These are phyloP conservation scores for Bidens hawaiensis DNA, from an alignment of 140 eudicot genomes.

Conservation along the genomic window DNA sequence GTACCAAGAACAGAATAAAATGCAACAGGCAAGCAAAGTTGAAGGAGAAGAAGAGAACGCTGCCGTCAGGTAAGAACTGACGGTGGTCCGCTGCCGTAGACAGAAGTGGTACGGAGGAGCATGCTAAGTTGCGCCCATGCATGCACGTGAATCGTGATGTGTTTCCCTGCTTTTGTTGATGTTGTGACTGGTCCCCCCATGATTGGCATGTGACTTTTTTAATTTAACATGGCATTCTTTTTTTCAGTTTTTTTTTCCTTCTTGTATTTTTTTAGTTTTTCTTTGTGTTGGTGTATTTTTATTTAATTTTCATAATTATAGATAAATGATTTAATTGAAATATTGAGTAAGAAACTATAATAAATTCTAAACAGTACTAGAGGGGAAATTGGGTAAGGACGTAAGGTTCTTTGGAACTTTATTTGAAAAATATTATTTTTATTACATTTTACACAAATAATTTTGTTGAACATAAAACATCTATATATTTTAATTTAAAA, in stretches of 20 bases:
- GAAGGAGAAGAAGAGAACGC: constrained; percentile 10
- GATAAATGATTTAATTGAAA: too few species aligned
- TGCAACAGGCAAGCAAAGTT: constrained; percentile 56
- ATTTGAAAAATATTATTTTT: too few species aligned
- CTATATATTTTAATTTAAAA: too few species aligned
- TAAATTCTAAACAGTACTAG: too few species aligned
- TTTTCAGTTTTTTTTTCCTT: neutral
- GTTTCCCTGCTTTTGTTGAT: constrained; percentile 40
- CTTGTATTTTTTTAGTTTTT: neutral
- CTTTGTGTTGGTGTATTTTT: neutral
- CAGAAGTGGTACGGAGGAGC: constrained; percentile 16
- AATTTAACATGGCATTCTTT: constrained; percentile 34
- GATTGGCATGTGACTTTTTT: constrained; percentile 41
- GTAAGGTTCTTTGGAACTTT: too few species aligned
- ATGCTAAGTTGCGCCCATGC: constrained; percentile 54
- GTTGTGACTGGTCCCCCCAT: constrained; percentile 51
- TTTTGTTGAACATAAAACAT: too few species aligned
- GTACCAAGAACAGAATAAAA: constrained; percentile 65
- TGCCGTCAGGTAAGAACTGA: constrained; percentile 7
- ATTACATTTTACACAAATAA: too few species aligned
- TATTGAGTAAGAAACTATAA: too few species aligned
- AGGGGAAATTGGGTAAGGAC: too few species aligned
- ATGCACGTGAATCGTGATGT: constrained; percentile 71
- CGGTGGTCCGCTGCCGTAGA: constrained; percentile 23
- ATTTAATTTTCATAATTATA: too few species aligned